Evolutionary conservation across 1,284 basidiomycete species (phyloP).

Genomic region (Trichosporon sp.): DNA sequence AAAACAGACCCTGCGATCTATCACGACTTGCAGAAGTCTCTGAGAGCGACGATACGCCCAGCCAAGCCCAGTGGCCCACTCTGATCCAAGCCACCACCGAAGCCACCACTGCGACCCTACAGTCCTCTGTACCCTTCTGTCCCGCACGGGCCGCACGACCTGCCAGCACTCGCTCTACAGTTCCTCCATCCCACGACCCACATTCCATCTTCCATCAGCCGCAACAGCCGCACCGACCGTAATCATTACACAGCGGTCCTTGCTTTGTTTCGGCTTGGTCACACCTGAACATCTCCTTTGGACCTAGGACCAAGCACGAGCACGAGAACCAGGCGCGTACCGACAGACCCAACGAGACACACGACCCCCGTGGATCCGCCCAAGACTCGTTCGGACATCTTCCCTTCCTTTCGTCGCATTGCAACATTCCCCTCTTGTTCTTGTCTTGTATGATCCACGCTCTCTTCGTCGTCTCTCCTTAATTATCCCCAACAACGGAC

Average conservation of each 20-base stretch:
- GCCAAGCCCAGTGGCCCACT: not conserved
- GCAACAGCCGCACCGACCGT: not conserved
- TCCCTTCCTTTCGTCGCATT: not conserved
- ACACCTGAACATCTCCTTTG: not conserved
- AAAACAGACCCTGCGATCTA: not conserved
- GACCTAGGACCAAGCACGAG: not conserved
- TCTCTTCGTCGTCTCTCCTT: not conserved
- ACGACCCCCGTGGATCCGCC: not conserved
- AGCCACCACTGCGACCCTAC: not conserved
- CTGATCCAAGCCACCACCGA: not conserved
- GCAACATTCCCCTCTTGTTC: not conserved
- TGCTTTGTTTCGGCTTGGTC: conserved; percentile 9
- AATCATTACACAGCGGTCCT: not conserved
- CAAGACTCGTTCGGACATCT: not conserved
- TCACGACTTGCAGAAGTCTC: not conserved
- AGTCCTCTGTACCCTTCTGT: not conserved
- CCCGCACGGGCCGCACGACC: conserved; percentile 9
- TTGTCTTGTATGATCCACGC: conserved; percentile 3
- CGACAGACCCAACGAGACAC: not conserved
- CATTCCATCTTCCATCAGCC: not conserved
- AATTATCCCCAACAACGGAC: not conserved
- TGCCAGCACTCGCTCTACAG: not conserved
- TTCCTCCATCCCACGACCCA: not conserved
- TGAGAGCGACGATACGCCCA: too few relatives aligned
- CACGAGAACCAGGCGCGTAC: too few relatives aligned